Conservation (phyloP, 164 flowering plant genomes). For the Umbellularia californica region DNA sequence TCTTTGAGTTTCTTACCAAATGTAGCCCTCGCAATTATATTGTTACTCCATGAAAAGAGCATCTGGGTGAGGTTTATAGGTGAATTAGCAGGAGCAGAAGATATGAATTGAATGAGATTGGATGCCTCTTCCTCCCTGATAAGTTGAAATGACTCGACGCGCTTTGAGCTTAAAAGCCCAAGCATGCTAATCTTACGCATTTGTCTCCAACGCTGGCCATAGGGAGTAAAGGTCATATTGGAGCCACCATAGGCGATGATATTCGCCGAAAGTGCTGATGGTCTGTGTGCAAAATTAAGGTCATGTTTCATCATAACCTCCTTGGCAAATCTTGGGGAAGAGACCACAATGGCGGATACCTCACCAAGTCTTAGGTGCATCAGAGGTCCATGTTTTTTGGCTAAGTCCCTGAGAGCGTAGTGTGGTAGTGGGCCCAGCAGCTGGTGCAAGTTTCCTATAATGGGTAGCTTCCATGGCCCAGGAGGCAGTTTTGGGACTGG, state of each 20-base stretch:
- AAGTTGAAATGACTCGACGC: conserved; percentile 24
- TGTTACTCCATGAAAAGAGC: conserved; percentile 10
- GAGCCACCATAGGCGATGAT: conserved; percentile 10
- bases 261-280: conserved; percentile 2
- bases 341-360: conserved; percentile 13
- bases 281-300: conserved; percentile 14
- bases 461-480: conserved; percentile 12
- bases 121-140: conserved; percentile 32
- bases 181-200: conserved; percentile 26
- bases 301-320: conserved; percentile 26
- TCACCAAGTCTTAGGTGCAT: conserved; percentile 7
- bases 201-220: conserved; percentile 34
- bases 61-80: conserved; percentile 16
- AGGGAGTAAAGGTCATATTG: conserved; percentile 27
- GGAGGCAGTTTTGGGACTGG: conserved; percentile 13
- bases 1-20: conserved; percentile 21
- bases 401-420: not conserved
- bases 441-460: conserved; percentile 11
- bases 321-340: conserved; percentile 20
- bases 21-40: conserved; percentile 20
- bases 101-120: conserved; percentile 8
- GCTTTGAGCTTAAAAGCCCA: conserved; percentile 28
- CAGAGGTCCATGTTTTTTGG: conserved; percentile 6
- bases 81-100: not conserved
- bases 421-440: not conserved